Percentiles rank a stretch among this genome's conserved stretches.
These are phyloP conservation scores for Yamadazyma triangularis DNA, from an alignment of 1,139 yeast species.

Conservation along the genomic window DNA sequence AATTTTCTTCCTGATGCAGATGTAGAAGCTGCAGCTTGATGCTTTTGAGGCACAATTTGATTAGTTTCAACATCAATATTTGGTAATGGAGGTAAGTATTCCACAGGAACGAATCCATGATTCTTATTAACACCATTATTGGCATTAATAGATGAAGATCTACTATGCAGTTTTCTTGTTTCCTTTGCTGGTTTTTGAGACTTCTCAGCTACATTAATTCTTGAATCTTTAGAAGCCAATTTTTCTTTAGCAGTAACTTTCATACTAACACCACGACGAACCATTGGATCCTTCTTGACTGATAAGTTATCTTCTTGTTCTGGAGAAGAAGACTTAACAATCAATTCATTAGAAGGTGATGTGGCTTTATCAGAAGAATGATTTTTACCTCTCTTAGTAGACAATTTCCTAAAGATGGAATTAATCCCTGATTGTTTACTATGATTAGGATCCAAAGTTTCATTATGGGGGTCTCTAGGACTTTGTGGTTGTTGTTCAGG, in stretches of 20 bases:
- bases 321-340: constrained; percentile 10
- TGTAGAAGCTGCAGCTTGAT: constrained; percentile 2
- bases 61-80: constrained; percentile 31
- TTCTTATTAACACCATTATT: constrained; percentile 19
- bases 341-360: constrained; percentile 3
- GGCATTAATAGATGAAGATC: constrained; percentile 25
- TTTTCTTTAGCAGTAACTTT: constrained; percentile 55
- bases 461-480: constrained; percentile 6
- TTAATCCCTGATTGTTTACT: constrained; percentile 20
- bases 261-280: constrained; percentile 61
- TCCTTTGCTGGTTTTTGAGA: constrained; percentile 10
- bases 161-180: constrained; percentile 17
- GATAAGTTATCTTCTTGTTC: constrained; percentile 11
- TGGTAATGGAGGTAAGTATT: constrained; percentile 48
- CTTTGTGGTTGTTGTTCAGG: constrained; percentile 36
- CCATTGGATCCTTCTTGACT: constrained; percentile 38
- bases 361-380: constrained; percentile 15
- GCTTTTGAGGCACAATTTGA: constrained; percentile 14
- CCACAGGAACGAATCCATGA: constrained; percentile 44
- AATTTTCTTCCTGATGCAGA: constrained; percentile 17
- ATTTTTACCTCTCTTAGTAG: constrained; percentile 28
- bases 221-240: constrained; percentile 24
- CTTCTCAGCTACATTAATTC: constrained; percentile 16
- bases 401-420: constrained; percentile 36
- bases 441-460: constrained; percentile 32